These are phyloP conservation scores for Myrica gale DNA, from an alignment of 306 rosid genomes.

Conservation along the genomic window DNA sequence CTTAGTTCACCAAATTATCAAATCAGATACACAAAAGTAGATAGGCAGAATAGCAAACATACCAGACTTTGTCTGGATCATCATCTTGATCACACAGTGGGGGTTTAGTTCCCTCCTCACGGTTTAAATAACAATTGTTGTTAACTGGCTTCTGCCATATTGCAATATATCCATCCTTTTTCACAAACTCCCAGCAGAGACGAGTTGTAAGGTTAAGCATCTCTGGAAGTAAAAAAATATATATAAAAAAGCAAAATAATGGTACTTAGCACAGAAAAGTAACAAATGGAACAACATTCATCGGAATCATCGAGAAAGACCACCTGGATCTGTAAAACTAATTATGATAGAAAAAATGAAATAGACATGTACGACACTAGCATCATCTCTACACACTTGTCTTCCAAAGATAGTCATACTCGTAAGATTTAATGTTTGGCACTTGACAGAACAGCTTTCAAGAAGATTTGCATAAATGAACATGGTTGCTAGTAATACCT, in stretches of 20 bases:
- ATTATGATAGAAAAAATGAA: slow-evolving; percentile 10
- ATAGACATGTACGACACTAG: not conserved
- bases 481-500: slow-evolving; percentile 42
- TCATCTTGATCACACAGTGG: slow-evolving; percentile 67
- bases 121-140: slow-evolving; percentile 76
- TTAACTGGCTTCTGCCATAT: slow-evolving; percentile 79
- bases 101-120: slow-evolving; percentile 49
- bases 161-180: slow-evolving; percentile 77
- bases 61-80: slow-evolving; percentile 88
- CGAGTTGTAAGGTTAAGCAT: slow-evolving; percentile 64
- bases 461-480: slow-evolving; percentile 16
- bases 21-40: slow-evolving; percentile 16
- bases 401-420: not conserved
- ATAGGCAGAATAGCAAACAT: slow-evolving; percentile 30
- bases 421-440: too few species aligned
- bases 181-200: slow-evolving; percentile 81
- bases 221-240: slow-evolving; percentile 34
- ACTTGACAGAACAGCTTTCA: too few species aligned
- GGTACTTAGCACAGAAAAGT: slow-evolving; percentile 17
- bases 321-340: slow-evolving; percentile 5
- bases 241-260: slow-evolving; percentile 26
- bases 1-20: slow-evolving; percentile 7
- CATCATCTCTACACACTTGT: not conserved
- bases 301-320: slow-evolving; percentile 6
- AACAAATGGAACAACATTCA: slow-evolving; percentile 18